Evolutionary conservation across 1,284 basidiomycete species (phyloP), one percentile per base, ranked within the genome.

Genomic region (Pseudozyma sp.): DNA sequence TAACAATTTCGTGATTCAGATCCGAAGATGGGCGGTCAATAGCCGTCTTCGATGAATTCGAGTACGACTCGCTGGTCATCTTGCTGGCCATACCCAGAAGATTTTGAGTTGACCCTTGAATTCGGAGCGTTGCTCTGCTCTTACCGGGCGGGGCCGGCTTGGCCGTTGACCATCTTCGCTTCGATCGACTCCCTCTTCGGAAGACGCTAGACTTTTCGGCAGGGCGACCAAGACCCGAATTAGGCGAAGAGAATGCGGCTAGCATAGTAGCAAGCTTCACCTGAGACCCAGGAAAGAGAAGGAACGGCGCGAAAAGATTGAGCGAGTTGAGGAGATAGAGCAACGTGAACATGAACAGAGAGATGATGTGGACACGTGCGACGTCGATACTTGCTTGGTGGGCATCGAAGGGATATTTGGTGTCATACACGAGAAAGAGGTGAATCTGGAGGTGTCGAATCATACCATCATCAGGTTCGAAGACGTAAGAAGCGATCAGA

Each of bases 301-400:
- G 34, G 42, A 73, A 69, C 1, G 70, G 70, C 3, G 65, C 65
- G 19, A 73, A 68, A 3, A 73, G 56, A 39, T 73, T 73, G 38
- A 68, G 25, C 10, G 45, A 55, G 34, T 73, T 69, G 51, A 73
- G 2, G 4, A 59, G 31, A 18, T 68, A 69, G 11, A 73, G 60
- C 9, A 68, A 11, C 7, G 70, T 60, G 53, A 73, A 73, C 9
- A 47, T n/a, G 14, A 19, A 34, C 7, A 52, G 18, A 2, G 55
- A 49, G 6, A 60, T 39, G 58, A 65, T 65, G 47, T 54, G 11
- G 50, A 56, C 1, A 19, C 39, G 25, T 5, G 19, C 51, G 2
- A 38, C 44, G 18, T 39, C 21, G 16, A 55, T 18, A 50, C 58
- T 61, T 1, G 68, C 57, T n/a, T 16, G 14, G 5, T 42, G n/a